phyloP scores from a whole-genome alignment of 2,329 filamentous ascomycete species.

The Pseudogymnoascus sp. region DNA sequence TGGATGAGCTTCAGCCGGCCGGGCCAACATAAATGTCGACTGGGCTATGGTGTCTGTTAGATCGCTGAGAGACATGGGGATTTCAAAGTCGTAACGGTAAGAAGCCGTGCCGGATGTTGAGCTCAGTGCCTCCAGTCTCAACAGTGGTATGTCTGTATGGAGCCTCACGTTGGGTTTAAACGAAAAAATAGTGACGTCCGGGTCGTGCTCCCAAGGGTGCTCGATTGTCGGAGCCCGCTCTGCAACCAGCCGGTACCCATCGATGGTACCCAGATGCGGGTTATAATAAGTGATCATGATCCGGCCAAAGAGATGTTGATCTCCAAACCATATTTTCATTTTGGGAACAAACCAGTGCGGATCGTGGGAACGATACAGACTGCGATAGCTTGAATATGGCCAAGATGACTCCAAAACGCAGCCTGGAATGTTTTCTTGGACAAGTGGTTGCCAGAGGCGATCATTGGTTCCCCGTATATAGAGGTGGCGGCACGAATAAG shows the following conservation, averaged over 20 bases:
- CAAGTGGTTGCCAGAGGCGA: slow-evolving; percentile 59
- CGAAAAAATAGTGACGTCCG: slow-evolving; percentile 57
- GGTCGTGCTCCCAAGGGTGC: slow-evolving; percentile 56
- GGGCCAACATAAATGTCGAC: slow-evolving; percentile 60
- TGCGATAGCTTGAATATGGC: slow-evolving; percentile 55
- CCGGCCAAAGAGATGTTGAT: slow-evolving; percentile 63
- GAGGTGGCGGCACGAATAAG: slow-evolving; percentile 54
- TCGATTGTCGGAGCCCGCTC: slow-evolving; percentile 46
- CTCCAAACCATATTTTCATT: slow-evolving; percentile 79
- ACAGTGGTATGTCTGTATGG: slow-evolving; percentile 65
- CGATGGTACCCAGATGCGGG: slow-evolving; percentile 62
- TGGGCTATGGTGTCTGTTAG: slow-evolving; percentile 41
- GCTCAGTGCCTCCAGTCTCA: slow-evolving; percentile 40
- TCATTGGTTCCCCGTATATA: slow-evolving; percentile 54
- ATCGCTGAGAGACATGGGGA: slow-evolving; percentile 43
- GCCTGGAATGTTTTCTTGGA: slow-evolving; percentile 60
- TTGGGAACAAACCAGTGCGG: slow-evolving; percentile 77
- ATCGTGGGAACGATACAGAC: slow-evolving; percentile 66
- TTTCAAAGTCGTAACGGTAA: slow-evolving; percentile 38
- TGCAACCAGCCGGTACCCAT: slow-evolving; percentile 69
- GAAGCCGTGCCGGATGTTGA: slow-evolving; percentile 16
- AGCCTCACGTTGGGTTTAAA: slow-evolving; percentile 64
- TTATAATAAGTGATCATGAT: slow-evolving; percentile 73
- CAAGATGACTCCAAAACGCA: slow-evolving; percentile 42
- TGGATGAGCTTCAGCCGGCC: slow-evolving; percentile 34